Percentiles rank a stretch among this genome's conserved stretches.
Conservation (phyloP, 345 rosid species). For the Hibiscus mutabilis region DNA sequence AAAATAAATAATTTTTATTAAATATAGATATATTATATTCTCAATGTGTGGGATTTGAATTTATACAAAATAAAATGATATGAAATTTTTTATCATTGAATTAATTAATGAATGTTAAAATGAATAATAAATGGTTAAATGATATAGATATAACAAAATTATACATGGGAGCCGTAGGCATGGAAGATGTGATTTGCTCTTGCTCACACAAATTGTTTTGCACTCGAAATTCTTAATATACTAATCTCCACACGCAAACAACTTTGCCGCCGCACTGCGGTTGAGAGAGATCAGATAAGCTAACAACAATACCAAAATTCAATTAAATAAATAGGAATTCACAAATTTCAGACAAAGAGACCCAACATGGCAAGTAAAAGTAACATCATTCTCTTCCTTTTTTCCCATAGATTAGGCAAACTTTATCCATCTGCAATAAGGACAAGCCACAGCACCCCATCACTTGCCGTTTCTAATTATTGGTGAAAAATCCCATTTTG, state of each 20-base stretch:
- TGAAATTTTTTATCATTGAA: too few species aligned
- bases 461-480: not conserved
- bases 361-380: not conserved
- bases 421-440: constrained; percentile 2
- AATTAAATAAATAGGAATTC: not conserved
- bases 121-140: not conserved
- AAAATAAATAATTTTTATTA: too few species aligned
- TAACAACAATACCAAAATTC: not conserved
- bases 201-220: not conserved
- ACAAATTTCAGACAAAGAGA: not conserved
- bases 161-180: not conserved
- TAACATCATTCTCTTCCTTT: not conserved
- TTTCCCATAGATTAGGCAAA: not conserved
- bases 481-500: not conserved
- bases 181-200: not conserved
- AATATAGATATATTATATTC: too few species aligned
- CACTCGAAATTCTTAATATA: not conserved
- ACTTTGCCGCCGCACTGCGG: not conserved
- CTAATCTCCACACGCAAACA: not conserved
- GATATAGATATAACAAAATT: not conserved
- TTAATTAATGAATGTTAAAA: too few species aligned
- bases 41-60: too few species aligned
- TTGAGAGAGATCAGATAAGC: not conserved
- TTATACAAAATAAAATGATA: too few species aligned
- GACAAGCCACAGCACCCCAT: not conserved